Evolutionary conservation across 2,329 filamentous ascomycete genomes (phyloP).

Genomic region (Cladobotryum mycophilum): DNA sequence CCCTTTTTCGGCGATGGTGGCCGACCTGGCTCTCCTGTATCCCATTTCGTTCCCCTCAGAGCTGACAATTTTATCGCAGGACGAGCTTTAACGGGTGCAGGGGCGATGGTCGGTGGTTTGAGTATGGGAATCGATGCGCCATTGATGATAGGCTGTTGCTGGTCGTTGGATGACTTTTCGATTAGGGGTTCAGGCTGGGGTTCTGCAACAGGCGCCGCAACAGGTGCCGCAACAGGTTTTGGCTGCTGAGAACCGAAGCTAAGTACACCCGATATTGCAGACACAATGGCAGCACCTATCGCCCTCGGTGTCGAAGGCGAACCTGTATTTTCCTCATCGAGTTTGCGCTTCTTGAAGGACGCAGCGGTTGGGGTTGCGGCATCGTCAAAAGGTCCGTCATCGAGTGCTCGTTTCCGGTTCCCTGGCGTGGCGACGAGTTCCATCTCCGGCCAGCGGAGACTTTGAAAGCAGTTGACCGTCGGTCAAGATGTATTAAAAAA

Average conservation of each 20-base stretch:
- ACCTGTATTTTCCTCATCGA: slow-evolving; percentile 22
- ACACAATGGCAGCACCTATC: slow-evolving; percentile 25
- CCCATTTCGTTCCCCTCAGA: slow-evolving; percentile 33
- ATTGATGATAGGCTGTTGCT: neutral
- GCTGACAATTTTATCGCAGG: slow-evolving; percentile 33
- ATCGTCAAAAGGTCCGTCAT: slow-evolving; percentile 9
- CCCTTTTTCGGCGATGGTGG: slow-evolving; percentile 8
- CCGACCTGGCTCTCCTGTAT: slow-evolving; percentile 21
- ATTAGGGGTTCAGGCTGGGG: neutral
- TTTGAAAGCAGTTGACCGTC: neutral
- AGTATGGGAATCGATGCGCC: neutral
- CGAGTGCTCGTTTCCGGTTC: slow-evolving; percentile 20
- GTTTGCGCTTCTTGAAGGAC: slow-evolving; percentile 25
- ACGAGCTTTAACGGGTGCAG: slow-evolving; percentile 17
- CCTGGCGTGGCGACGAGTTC: slow-evolving; percentile 17
- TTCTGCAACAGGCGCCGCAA: slow-evolving; percentile 10
- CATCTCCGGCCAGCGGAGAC: slow-evolving; percentile 17
- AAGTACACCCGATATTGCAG: slow-evolving; percentile 25
- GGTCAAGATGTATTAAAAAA: neutral
- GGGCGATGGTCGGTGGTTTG: slow-evolving; percentile 11
- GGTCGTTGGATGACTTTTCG: neutral
- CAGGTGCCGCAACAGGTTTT: slow-evolving; percentile 7
- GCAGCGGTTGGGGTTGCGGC: slow-evolving; percentile 18
- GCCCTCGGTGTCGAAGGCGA: slow-evolving; percentile 25
- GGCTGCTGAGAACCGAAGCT: slow-evolving; percentile 13